Percentiles rank a stretch among this genome's conserved stretches.
Conservation (phyloP, 2,329 filamentous ascomycete species). For the Metarhizium guizhouense region DNA sequence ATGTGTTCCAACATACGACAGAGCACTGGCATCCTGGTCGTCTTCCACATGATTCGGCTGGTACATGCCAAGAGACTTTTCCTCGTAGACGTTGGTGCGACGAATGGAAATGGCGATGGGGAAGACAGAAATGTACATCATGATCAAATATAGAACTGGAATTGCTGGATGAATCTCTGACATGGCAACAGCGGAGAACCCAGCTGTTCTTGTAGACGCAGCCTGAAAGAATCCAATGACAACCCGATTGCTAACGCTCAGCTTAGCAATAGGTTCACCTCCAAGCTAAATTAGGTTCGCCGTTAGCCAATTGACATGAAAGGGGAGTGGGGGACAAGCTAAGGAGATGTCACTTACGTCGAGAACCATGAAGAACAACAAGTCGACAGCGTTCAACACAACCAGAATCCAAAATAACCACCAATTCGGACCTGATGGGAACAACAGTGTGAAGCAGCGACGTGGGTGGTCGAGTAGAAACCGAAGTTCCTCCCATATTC, state of each 20-base stretch:
- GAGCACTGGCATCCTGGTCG: conserved; percentile 44
- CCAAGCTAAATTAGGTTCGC: conserved; percentile 48
- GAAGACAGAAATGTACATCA: conserved; percentile 99
- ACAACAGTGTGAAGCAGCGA: conserved; percentile 90
- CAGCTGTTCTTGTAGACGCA: conserved; percentile 79
- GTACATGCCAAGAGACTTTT: conserved; percentile 74
- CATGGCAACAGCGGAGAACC: conserved; percentile 76
- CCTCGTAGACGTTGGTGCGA: conserved; percentile 92
- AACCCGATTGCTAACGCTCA: conserved; percentile 67
- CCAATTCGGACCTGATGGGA: conserved; percentile 86
- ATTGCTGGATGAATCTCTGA: conserved; percentile 77
- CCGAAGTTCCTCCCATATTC: conserved; percentile 78
- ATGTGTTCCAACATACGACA: conserved; percentile 85
- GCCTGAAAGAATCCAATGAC: conserved; percentile 88
- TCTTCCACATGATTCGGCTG: conserved; percentile 38
- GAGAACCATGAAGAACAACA: conserved; percentile 86
- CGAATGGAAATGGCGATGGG: conserved; percentile 94
- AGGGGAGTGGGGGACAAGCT: not conserved
- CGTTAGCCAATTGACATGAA: not conserved
- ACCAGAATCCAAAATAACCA: conserved; percentile 87
- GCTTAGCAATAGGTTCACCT: conserved; percentile 53
- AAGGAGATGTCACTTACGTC: conserved; percentile 51
- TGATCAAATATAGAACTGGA: conserved; percentile 88
- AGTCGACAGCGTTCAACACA: conserved; percentile 70
- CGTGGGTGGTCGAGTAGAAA: conserved; percentile 92